These are phyloP conservation scores for Hemileia vastatrix DNA, from an alignment of 1,284 basidiomycete species.

Conservation along the genomic window DNA sequence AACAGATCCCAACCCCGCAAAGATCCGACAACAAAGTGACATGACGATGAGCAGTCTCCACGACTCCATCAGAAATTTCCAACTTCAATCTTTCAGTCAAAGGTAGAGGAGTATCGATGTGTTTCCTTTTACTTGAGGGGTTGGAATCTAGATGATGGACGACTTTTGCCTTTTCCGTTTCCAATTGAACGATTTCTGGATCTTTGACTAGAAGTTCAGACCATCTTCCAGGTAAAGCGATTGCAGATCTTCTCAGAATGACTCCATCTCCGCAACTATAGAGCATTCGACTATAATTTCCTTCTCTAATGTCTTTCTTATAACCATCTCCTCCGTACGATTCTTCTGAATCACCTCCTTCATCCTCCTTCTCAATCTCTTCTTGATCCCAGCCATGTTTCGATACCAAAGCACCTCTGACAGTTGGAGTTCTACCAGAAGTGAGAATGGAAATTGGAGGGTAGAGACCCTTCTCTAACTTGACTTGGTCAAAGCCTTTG, in stretches of 20 bases:
- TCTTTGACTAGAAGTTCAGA: constrained; percentile 25
- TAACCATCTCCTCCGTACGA: constrained; percentile 27
- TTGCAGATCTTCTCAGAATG: constrained; percentile 37
- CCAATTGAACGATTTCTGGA: no score
- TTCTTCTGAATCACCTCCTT: constrained; percentile 21
- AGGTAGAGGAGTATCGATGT: background rate
- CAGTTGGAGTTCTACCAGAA: constrained; percentile 38
- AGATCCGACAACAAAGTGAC: constrained; percentile 37
- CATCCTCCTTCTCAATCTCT: constrained; percentile 19
- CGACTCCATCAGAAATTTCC: constrained; percentile 30
- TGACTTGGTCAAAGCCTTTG: constrained; percentile 28
- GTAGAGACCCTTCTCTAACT: constrained; percentile 29
- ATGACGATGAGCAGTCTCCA: constrained; percentile 35
- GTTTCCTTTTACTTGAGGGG: background rate
- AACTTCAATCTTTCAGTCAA: constrained; percentile 1
- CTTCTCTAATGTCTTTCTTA: constrained; percentile 1
- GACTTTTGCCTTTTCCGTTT: constrained; percentile 27
- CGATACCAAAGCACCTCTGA: constrained; percentile 38
- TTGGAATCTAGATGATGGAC: background rate
- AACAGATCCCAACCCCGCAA: constrained; percentile 22
- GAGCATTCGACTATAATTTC: constrained; percentile 31
- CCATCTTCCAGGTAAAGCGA: constrained; percentile 35
- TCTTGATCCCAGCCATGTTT: no score
- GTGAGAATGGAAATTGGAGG: constrained; percentile 40
- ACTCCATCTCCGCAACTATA: constrained; percentile 39